Base-by-base conservation (phyloP, 2,329 filamentous ascomycete species). In the Clarireedia sp. region DNA sequence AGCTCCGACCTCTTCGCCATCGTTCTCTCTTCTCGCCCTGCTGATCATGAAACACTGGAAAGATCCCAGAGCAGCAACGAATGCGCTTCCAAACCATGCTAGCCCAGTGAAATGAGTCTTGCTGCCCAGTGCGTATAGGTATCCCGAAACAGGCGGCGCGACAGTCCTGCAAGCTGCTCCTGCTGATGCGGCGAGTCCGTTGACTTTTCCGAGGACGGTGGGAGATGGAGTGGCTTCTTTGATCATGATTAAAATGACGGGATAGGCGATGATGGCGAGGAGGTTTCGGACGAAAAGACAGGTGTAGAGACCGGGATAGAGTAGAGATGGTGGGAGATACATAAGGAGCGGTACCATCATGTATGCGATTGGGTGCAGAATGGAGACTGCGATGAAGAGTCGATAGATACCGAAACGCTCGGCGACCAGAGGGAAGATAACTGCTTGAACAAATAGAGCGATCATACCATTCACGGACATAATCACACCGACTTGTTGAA, bases 141-240 rank as follows among this genome's bases (percentile, higher is more conserved):
- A 83, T 2, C 83, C 83, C 2, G 81, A 79, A 16, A 86, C 67
- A 0, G 83, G 83, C 5, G 84, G 84, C 0, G 84, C 82, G 10
- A 86, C 71, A 69, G 87, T 89, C 55, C 85, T 76, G 63, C 82
- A 87, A 6, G 80, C 82, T 6, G 82, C 83, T 24, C 82, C 82
- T 2, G 81, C 82, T 56, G 81, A 84, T 50, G 83, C 83, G 21
- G 83, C 82, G 44, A 86, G 69, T 4, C 83, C 83, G 58, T 87
- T 87, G 62, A 87, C 79, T 62, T 77, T 82, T 51, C 83, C 83
- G 40, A 86, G 72, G 6, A 82, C 76, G 43, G 72, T 73, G 6
- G 74, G 71, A 33, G 73, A 76, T 2, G 82, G 81, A 0, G 81
- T 83, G 1, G 81, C 80, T 64, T 86, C 80, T 69, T 86, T 86